Percentiles rank a stretch among this genome's conserved stretches.
These are phyloP conservation scores for Backusella australiensis DNA, from an alignment of 192 early-diverging fungal genomes.

Conservation along the genomic window DNA sequence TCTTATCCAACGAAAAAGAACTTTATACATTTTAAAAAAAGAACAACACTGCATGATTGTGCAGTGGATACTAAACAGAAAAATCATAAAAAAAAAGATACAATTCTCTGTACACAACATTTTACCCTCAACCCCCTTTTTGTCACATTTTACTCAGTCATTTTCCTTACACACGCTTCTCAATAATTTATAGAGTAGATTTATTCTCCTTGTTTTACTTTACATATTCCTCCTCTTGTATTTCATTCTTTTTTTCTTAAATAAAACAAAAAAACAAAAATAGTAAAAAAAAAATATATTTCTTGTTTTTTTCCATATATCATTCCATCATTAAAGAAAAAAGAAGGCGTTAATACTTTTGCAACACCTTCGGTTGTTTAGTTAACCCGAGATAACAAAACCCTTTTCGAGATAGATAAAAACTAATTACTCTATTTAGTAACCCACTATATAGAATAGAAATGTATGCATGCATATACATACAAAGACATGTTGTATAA, in stretches of 20 bases:
- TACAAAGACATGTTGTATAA: not conserved
- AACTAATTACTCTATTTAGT: not conserved
- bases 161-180: not conserved
- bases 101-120: not conserved
- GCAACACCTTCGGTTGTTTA: not conserved
- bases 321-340: not conserved
- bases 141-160: not conserved
- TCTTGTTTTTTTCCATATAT: not conserved
- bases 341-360: not conserved
- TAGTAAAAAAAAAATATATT: not conserved
- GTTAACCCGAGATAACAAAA: not conserved
- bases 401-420: not conserved
- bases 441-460: not conserved
- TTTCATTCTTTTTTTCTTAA: not conserved
- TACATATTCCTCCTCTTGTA: conserved; percentile 1
- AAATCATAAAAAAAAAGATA: not conserved
- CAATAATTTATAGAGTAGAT: conserved; percentile 8
- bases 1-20: not conserved
- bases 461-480: not conserved
- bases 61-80: not conserved
- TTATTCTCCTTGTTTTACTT: not conserved
- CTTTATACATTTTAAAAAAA: not conserved
- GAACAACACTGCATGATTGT: not conserved
- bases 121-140: not conserved
- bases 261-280: not conserved